Evolutionary conservation across 169 alveolate genomes (phyloP).

Genomic region (Eimeria brunetti): DNA sequence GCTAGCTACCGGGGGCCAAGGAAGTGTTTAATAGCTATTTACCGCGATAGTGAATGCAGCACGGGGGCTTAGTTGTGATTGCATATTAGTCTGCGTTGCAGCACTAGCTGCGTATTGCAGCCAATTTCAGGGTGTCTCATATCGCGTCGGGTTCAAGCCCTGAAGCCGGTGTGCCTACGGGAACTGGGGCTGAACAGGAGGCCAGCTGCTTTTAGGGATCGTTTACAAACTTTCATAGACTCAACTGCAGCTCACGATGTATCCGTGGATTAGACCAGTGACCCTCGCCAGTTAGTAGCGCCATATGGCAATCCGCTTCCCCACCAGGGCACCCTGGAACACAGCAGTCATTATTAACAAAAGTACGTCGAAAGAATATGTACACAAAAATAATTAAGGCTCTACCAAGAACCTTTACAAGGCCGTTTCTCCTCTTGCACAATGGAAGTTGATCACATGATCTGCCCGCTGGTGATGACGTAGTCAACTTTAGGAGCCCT

Average conservation of each 20-base stretch:
- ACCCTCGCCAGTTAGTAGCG: neutral
- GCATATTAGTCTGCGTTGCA: neutral
- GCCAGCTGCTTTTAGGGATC: neutral
- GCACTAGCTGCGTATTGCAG: neutral
- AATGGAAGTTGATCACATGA: too few species aligned
- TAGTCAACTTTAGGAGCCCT: too few species aligned
- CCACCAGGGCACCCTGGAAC: neutral
- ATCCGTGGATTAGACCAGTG: neutral
- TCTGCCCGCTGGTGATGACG: neutral
- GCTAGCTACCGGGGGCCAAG: neutral
- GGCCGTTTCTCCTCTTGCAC: too few species aligned
- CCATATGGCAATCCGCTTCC: neutral
- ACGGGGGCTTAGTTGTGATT: neutral
- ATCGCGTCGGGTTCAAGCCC: neutral
- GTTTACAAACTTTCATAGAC: neutral
- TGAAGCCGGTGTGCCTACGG: neutral
- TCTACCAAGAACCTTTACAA: too few species aligned
- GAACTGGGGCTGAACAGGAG: neutral
- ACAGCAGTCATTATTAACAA: neutral
- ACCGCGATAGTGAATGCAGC: neutral
- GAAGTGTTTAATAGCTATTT: neutral
- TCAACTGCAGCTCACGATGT: neutral
- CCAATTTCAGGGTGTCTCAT: neutral
- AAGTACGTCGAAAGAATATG: too few species aligned
- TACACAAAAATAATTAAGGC: too few species aligned